phyloP scores from a whole-genome alignment of 768 basidiomycete species.

The Boletus patriciae region DNA sequence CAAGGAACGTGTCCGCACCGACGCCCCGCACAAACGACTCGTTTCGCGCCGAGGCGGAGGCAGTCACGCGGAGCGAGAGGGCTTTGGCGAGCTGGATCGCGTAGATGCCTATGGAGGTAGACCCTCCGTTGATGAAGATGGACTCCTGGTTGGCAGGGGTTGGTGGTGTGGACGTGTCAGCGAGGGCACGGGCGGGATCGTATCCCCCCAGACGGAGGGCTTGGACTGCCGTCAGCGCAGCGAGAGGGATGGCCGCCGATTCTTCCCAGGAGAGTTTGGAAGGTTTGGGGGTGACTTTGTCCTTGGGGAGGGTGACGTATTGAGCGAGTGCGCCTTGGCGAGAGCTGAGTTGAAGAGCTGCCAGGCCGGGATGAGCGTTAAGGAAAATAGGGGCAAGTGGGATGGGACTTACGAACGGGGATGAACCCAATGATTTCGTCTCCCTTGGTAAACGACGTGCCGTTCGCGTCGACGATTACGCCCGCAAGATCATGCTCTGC shows the following conservation, averaged over 20 bases:
- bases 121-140: slow-evolving; percentile 71
- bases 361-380: background rate
- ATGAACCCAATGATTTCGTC: slow-evolving; percentile 66
- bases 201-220: slow-evolving; percentile 48
- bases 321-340: slow-evolving; percentile 59
- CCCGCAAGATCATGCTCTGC: slow-evolving; percentile 68
- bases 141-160: slow-evolving; percentile 38
- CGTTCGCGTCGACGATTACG: slow-evolving; percentile 54
- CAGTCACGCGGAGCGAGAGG: slow-evolving; percentile 55
- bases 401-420: slow-evolving; percentile 32
- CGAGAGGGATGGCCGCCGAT: slow-evolving; percentile 62
- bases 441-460: slow-evolving; percentile 51
- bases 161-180: background rate
- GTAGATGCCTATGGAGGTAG: slow-evolving; percentile 63
- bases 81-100: slow-evolving; percentile 75
- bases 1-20: slow-evolving; percentile 71
- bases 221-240: slow-evolving; percentile 58
- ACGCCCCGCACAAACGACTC: slow-evolving; percentile 53
- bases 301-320: slow-evolving; percentile 54
- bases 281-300: slow-evolving; percentile 41
- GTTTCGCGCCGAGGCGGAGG: slow-evolving; percentile 61
- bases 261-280: slow-evolving; percentile 49
- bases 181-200: slow-evolving; percentile 39
- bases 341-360: slow-evolving; percentile 34
- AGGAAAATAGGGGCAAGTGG: too few species aligned